A percentile compares a stretch with the other conserved stretches of the same genome.
Evolutionary conservation across 1,284 basidiomycete species (phyloP).

Genomic region (Rhodotorula sp.): DNA sequence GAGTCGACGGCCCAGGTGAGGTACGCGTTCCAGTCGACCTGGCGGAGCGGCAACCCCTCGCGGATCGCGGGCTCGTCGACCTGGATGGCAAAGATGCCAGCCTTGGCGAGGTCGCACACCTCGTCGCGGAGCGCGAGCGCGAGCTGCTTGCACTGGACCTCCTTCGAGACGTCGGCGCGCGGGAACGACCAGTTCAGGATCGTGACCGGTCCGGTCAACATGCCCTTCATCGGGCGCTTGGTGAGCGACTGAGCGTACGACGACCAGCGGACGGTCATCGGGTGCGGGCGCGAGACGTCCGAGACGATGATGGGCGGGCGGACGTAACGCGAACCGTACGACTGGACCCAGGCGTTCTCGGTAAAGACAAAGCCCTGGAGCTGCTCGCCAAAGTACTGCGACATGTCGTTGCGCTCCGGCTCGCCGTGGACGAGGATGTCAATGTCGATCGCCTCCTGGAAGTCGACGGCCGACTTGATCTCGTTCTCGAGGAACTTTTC

Average conservation of each 20-base stretch:
- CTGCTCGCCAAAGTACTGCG: slow-evolving; percentile 91
- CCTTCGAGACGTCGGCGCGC: slow-evolving; percentile 93
- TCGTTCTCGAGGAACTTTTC: slow-evolving; percentile 99
- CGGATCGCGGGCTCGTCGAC: slow-evolving; percentile 99
- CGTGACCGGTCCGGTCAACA: slow-evolving; percentile 64
- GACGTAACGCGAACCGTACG: slow-evolving; percentile 95
- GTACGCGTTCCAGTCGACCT: slow-evolving; percentile 90
- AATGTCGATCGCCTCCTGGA: slow-evolving; percentile 95
- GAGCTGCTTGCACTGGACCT: slow-evolving; percentile 97
- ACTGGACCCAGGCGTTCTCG: slow-evolving; percentile 99
- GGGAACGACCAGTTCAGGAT: slow-evolving; percentile 99
- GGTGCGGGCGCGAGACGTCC: slow-evolving; percentile 86
- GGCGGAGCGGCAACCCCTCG: slow-evolving; percentile 95
- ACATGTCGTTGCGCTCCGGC: slow-evolving; percentile 60
- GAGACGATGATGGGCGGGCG: slow-evolving; percentile 98
- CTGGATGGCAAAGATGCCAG: slow-evolving; percentile 96
- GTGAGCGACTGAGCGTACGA: slow-evolving; percentile 94
- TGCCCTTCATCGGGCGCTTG: slow-evolving; percentile 97
- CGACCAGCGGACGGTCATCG: slow-evolving; percentile 98
- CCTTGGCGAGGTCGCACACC: slow-evolving; percentile 95
- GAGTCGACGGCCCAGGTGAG: slow-evolving; percentile 96
- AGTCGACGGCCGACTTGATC: slow-evolving; percentile 87
- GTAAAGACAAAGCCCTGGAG: slow-evolving; percentile 96
- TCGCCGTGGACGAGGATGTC: slow-evolving; percentile 99
- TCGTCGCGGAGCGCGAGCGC: slow-evolving; percentile 98